Base-by-base conservation (phyloP, 2,329 filamentous ascomycete species). In the Fusarium sp. region DNA sequence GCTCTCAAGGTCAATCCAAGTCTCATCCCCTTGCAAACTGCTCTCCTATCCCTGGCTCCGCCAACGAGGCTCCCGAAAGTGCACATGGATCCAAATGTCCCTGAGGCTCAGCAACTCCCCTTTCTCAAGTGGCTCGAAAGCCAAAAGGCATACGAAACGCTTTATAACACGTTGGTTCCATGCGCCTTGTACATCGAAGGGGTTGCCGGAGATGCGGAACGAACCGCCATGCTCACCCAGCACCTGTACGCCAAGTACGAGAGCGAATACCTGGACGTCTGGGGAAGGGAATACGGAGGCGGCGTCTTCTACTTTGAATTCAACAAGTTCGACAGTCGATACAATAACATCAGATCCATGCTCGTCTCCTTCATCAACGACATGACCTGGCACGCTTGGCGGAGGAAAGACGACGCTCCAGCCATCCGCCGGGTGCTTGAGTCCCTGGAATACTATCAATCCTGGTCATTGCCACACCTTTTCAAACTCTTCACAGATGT, bases 231-330 rank as follows among this genome's bases (percentile, higher is more conserved):
- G 14, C 22, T 35, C 49, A 17, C 63, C 6, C 14, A 53, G 20
- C 11, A 44, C 20, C 16, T 49, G 22, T 22, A 17, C 31, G 8
- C 53, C 53, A 20, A 24, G 12, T 35, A 56, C 53, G 53, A 56
- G 33, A 14, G 24, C 31, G 53, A 27, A 31, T 22, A 56, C 3
- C 11, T 35, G 4, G 16, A 31, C 1, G 1, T 6, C 9, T 56
- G 31, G 53, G 20, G 9, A 12, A 17, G 24, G 12, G 1, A 20
- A 10, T 24, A 16, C 22, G 62, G 44, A 12, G 8, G 9, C 38
- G 20, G 27, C n/a, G 38, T 42, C 27, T 35, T 62, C 11, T 69
- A 67, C 27, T 69, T 69, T 40, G 59, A 62, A 17, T 69, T 69
- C 14, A 57, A 62, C 20, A 46, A 51, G 5, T 6, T 16, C 5